Evolutionary conservation across 371 early-diverging fungal genomes (phyloP).

Genomic region (Lichtheimia ramosa): DNA sequence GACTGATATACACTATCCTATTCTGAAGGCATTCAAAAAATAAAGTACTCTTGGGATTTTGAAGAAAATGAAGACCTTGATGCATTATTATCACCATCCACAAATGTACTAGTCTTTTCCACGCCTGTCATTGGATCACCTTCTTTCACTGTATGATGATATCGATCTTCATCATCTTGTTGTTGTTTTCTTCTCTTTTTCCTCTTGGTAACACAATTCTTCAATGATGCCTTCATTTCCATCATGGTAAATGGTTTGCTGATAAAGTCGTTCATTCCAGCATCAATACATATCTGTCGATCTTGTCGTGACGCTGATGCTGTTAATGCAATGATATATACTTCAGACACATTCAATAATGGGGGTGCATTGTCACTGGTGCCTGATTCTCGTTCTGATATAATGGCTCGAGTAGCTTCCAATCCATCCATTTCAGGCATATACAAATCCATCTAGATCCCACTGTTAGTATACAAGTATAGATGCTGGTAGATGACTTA

Average conservation of each 20-base stretch:
- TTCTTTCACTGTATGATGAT: constrained; percentile 1
- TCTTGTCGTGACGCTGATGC: constrained; percentile 61
- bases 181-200: constrained; percentile 27
- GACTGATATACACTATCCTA: too few species aligned
- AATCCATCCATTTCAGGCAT: constrained; percentile 58
- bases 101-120: background rate
- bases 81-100: background rate
- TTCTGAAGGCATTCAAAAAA: too few species aligned
- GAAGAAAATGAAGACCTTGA: too few species aligned
- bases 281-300: constrained; percentile 61
- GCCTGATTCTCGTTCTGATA: constrained; percentile 28
- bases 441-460: constrained; percentile 47
- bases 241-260: constrained; percentile 58
- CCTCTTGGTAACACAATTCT: constrained; percentile 29
- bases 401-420: constrained; percentile 45
- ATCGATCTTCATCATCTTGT: constrained; percentile 5
- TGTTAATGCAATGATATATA: constrained; percentile 63
- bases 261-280: constrained; percentile 66
- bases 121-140: constrained; percentile 14
- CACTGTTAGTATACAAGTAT: too few species aligned
- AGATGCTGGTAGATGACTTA: constrained; percentile 17
- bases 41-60: too few species aligned
- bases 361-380: constrained; percentile 4
- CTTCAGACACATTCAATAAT: constrained; percentile 40
- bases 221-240: constrained; percentile 53